These are phyloP conservation scores for Boletus pseudo-olivaceus DNA, from an alignment of 768 basidiomycete species.

Conservation along the genomic window DNA sequence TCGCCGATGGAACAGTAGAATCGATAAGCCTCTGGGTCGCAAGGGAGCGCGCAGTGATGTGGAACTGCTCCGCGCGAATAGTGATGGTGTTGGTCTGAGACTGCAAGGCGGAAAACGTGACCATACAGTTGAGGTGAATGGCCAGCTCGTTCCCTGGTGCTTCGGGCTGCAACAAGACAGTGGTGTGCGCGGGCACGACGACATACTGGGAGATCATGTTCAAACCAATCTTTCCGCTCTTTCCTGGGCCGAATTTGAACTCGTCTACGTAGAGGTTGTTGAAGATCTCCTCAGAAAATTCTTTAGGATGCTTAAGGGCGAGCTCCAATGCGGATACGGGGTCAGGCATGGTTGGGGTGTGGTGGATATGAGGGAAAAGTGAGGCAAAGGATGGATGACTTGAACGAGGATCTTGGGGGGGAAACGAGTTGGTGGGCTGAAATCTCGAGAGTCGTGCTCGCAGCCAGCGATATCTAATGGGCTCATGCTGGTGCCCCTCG, in stretches of 20 bases:
- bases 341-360: neutral
- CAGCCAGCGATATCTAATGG: neutral
- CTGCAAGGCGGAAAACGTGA: neutral
- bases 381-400: neutral
- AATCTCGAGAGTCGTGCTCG: neutral
- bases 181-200: neutral
- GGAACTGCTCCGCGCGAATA: neutral
- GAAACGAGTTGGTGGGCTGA: neutral
- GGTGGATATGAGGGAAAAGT: neutral
- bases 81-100: neutral
- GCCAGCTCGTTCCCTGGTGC: neutral
- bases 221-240: neutral
- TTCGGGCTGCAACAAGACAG: neutral
- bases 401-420: neutral
- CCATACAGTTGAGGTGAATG: conserved; percentile 4
- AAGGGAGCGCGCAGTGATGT: conserved; percentile 1
- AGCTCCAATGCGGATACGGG: neutral
- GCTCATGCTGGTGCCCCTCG: neutral
- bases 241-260: conserved; percentile 1
- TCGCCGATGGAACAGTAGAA: neutral
- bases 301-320: no score
- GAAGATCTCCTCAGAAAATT: neutral
- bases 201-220: conserved; percentile 8
- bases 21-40: conserved; percentile 1
- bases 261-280: neutral